phyloP scores from a whole-genome alignment of 768 basidiomycete genomes.

The Termitomyces sp. region DNA sequence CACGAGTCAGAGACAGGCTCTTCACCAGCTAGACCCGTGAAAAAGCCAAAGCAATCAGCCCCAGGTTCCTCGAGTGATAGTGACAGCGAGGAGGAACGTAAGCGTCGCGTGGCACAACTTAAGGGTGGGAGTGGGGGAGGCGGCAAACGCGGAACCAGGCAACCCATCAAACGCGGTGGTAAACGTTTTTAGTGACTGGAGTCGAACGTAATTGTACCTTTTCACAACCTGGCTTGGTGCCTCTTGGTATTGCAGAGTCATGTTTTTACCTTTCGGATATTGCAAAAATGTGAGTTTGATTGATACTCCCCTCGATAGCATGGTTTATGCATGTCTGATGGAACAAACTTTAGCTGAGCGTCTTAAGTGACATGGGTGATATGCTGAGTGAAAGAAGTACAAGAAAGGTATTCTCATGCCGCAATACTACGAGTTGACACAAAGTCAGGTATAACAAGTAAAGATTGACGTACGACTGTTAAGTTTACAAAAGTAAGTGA shows the following conservation, averaged over 20 bases:
- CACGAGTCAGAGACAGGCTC: constrained; percentile 42
- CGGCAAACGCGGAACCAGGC: constrained; percentile 49
- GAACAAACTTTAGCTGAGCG: not conserved
- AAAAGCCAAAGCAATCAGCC: constrained; percentile 42
- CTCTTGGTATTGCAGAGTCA: not conserved
- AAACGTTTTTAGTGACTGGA: constrained; percentile 50
- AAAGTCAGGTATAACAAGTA: not conserved
- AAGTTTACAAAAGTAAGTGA: not conserved
- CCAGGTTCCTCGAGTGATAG: constrained; percentile 38
- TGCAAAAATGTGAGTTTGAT: not conserved
- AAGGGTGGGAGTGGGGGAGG: constrained; percentile 27
- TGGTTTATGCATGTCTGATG: not conserved
- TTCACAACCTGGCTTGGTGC: not conserved
- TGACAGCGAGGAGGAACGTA: constrained; percentile 54
- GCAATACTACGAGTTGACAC: not conserved
- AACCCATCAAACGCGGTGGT: constrained; percentile 72
- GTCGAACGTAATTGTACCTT: not conserved
- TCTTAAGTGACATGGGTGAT: not conserved
- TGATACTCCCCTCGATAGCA: not conserved
- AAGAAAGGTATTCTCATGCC: not conserved
- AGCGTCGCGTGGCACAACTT: constrained; percentile 32
- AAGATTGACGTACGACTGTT: not conserved
- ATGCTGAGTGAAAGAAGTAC: not conserved
- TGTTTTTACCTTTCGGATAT: not conserved
- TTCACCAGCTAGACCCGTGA: constrained; percentile 41